Conservation (phyloP, 140 eudicot species). For the Stevia rebaudiana region DNA sequence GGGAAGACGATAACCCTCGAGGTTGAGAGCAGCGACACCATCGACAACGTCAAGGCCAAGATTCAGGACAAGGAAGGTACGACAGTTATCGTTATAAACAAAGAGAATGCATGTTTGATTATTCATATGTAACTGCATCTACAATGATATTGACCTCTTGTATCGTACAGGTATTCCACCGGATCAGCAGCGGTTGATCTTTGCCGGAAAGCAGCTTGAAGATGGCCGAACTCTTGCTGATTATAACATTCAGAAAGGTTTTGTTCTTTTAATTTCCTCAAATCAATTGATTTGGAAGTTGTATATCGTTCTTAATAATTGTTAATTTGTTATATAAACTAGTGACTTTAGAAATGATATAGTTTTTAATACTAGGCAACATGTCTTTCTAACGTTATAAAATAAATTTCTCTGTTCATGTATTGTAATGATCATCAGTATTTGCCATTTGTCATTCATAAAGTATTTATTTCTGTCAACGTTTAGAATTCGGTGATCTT, state of each 20-base stretch:
- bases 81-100: not conserved
- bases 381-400: too few species aligned
- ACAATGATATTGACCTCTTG: constrained; percentile 1
- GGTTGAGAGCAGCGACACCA: constrained; percentile 49
- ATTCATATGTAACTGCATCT: not conserved
- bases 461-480: too few species aligned
- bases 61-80: constrained; percentile 45
- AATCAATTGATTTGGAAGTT: not conserved
- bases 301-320: not conserved
- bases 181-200: constrained; percentile 49
- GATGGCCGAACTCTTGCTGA: constrained; percentile 47
- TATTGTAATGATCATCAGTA: too few species aligned
- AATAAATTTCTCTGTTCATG: too few species aligned
- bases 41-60: constrained; percentile 38
- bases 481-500: too few species aligned
- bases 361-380: too few species aligned
- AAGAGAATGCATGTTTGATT: not conserved
- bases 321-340: not conserved
- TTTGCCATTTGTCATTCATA: too few species aligned
- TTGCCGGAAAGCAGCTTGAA: constrained; percentile 51
- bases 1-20: constrained; percentile 52
- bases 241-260: constrained; percentile 54
- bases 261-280: not conserved
- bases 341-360: not conserved
- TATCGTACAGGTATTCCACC: constrained; percentile 30